Percentiles rank a stretch among this genome's conserved stretches.
Conservation (phyloP, 495 filamentous ascomycete species). For the Corynascus novoguineensis region DNA sequence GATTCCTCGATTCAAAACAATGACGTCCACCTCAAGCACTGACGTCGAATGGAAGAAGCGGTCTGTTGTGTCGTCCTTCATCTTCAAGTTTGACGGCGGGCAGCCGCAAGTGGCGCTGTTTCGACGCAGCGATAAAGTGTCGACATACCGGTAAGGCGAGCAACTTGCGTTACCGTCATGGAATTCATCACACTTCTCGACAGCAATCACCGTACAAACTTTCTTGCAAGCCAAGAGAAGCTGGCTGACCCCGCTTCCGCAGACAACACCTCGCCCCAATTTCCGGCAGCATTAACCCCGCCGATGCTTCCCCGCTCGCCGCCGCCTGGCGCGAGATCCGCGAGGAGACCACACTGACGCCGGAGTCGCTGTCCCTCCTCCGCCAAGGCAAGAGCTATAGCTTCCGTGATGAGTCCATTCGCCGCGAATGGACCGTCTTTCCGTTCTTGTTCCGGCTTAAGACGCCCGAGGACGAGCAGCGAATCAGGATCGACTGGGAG, state of each 20-base stretch:
- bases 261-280: conserved; percentile 54
- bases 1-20: conserved; percentile 1
- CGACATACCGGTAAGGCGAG: conserved; percentile 40
- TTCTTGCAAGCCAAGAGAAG: no score
- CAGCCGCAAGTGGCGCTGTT: conserved; percentile 52
- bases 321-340: conserved; percentile 58
- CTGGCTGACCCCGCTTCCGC: conserved; percentile 1
- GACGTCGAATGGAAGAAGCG: conserved; percentile 30
- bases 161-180: neutral
- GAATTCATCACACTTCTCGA: neutral
- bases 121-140: conserved; percentile 50
- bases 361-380: conserved; percentile 43
- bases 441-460: conserved; percentile 57
- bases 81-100: conserved; percentile 41
- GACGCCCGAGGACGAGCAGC: conserved; percentile 25
- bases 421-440: conserved; percentile 57
- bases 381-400: conserved; percentile 55
- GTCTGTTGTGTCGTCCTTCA: conserved; percentile 52
- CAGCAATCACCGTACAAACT: no score
- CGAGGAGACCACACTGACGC: conserved; percentile 56
- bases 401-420: conserved; percentile 48
- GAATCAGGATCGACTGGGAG: conserved; percentile 58
- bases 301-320: conserved; percentile 45
- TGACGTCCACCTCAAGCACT: neutral
- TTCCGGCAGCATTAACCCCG: conserved; percentile 52